These are phyloP conservation scores for Coemansia javaensis DNA, from an alignment of 192 early-diverging fungal genomes.

Conservation along the genomic window DNA sequence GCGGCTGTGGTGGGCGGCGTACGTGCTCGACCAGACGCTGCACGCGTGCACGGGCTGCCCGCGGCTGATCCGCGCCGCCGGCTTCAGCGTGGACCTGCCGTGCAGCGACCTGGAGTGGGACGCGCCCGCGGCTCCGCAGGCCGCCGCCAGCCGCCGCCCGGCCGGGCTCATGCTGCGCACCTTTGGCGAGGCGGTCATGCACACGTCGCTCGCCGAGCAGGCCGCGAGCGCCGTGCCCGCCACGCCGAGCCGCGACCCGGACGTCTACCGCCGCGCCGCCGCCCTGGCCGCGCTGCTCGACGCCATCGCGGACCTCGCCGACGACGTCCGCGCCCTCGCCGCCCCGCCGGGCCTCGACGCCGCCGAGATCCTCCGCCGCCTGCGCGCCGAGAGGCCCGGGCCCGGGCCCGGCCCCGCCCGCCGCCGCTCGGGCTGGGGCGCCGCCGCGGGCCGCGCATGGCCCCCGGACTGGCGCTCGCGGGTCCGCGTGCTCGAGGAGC, in stretches of 20 bases:
- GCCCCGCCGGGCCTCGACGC: constrained; percentile 34
- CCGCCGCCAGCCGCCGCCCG: constrained; percentile 4
- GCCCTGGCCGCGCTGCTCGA: constrained; percentile 41
- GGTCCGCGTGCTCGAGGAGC: constrained; percentile 40
- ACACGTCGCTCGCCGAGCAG: constrained; percentile 38
- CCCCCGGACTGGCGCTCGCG: constrained; percentile 50
- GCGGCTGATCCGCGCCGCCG: constrained; percentile 24
- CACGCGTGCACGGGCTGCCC: constrained; percentile 21
- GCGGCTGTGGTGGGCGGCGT: constrained; percentile 48
- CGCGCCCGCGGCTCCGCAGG: constrained; percentile 24
- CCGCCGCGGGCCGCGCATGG: constrained; percentile 23
- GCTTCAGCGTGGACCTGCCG: constrained; percentile 40
- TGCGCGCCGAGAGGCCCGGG: constrained; percentile 20
- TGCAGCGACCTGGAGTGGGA: constrained; percentile 50
- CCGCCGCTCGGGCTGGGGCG: constrained; percentile 19
- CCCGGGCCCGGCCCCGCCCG: neutral
- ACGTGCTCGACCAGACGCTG: constrained; percentile 35
- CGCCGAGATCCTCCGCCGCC: constrained; percentile 29
- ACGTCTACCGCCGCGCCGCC: constrained; percentile 24
- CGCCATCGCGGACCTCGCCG: constrained; percentile 36
- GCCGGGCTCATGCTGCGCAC: constrained; percentile 43
- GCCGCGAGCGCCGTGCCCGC: constrained; percentile 26
- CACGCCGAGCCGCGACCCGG: constrained; percentile 24
- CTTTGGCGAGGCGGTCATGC: constrained; percentile 46
- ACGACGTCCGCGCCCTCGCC: constrained; percentile 36